Conservation (phyloP, 805 yeast genomes). For the Metschnikowia lochheadii region DNA sequence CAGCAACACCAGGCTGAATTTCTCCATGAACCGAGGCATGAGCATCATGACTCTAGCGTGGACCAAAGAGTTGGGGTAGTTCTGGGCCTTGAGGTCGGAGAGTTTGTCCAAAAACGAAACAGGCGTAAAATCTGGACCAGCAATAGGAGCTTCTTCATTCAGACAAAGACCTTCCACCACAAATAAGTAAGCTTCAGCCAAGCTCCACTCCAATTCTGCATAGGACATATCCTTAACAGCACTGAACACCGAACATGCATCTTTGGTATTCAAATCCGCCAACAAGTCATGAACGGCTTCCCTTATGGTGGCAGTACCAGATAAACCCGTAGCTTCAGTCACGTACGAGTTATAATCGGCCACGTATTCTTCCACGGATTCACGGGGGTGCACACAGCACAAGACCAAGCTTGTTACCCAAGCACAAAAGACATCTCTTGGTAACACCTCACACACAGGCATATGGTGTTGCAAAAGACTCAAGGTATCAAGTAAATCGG, state of each 20-base stretch:
- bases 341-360: conserved; percentile 67
- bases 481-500: conserved; percentile 32
- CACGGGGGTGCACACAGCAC: conserved; percentile 41
- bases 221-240: not conserved
- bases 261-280: conserved; percentile 43
- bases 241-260: conserved; percentile 25
- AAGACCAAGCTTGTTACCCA: conserved; percentile 27
- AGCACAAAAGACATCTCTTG: conserved; percentile 10
- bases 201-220: not conserved
- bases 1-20: conserved; percentile 38
- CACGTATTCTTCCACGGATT: conserved; percentile 45
- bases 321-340: conserved; percentile 68
- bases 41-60: conserved; percentile 46
- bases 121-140: conserved; percentile 16
- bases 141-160: conserved; percentile 32
- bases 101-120: conserved; percentile 7
- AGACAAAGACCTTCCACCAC: conserved; percentile 40
- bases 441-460: conserved; percentile 17
- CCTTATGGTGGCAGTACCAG: conserved; percentile 49
- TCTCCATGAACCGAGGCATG: conserved; percentile 56
- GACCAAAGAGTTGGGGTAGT: conserved; percentile 32
- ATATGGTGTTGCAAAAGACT: conserved; percentile 26
- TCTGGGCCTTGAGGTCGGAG: conserved; percentile 1
- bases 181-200: conserved; percentile 39
- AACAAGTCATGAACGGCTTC: conserved; percentile 58